Conservation (phyloP, 306 rosid species). For the Albizia julibrissin region DNA sequence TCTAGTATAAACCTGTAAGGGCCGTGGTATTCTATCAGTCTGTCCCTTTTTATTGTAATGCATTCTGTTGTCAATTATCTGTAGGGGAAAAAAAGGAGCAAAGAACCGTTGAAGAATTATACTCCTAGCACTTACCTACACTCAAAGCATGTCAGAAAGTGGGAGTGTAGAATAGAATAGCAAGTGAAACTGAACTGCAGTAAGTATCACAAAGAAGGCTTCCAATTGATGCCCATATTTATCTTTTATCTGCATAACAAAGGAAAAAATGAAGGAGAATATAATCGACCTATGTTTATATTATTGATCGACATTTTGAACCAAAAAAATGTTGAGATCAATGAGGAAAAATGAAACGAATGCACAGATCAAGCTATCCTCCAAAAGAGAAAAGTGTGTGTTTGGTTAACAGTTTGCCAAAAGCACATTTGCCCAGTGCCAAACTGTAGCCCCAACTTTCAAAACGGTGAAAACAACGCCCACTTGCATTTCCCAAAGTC, state of each 20-base stretch:
- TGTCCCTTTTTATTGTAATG: not conserved
- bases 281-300: conserved; percentile 20
- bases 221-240: conserved; percentile 90
- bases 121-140: conserved; percentile 55
- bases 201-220: conserved; percentile 75
- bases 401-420: too few species aligned
- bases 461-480: too few species aligned
- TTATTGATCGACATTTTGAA: conserved; percentile 7
- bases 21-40: not conserved
- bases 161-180: conserved; percentile 90
- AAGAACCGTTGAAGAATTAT: conserved; percentile 17
- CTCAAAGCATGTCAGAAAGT: conserved; percentile 79
- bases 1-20: too few species aligned
- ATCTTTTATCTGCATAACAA: conserved; percentile 59
- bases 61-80: conserved; percentile 1
- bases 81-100: not conserved
- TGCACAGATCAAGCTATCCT: not conserved
- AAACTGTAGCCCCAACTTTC: too few species aligned
- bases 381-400: not conserved
- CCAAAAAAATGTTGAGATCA: not conserved
- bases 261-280: conserved; percentile 2
- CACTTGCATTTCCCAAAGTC: too few species aligned
- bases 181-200: conserved; percentile 82
- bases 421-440: too few species aligned
- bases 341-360: not conserved